Percentiles rank a stretch among this genome's conserved stretches.
These are phyloP conservation scores for Paracorniculantispora psalliotae DNA, from an alignment of 2,329 filamentous ascomycete species.

Conservation along the genomic window DNA sequence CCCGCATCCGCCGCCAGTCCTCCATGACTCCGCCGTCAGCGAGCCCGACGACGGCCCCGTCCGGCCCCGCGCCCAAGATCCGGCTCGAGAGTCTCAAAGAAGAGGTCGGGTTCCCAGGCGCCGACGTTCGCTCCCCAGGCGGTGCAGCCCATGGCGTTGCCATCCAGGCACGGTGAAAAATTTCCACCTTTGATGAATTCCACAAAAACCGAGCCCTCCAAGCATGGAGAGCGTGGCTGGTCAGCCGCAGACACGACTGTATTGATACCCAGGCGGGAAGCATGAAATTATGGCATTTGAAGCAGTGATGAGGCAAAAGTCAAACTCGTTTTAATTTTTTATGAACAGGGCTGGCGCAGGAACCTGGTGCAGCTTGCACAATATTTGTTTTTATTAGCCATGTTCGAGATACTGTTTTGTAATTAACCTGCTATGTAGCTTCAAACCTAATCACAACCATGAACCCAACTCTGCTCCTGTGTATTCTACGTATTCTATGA, in stretches of 20 bases:
- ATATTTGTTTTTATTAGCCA: too few species aligned
- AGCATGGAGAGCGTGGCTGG: too few species aligned
- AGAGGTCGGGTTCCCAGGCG: background rate
- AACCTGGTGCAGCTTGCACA: too few species aligned
- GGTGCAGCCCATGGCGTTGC: background rate
- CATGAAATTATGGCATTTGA: background rate
- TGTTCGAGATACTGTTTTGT: too few species aligned
- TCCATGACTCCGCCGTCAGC: conserved; percentile 6
- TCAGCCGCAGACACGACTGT: background rate
- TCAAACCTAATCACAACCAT: too few species aligned
- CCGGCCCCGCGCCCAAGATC: background rate
- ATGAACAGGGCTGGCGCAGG: too few species aligned
- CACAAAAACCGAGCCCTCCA: background rate
- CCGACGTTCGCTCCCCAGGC: background rate
- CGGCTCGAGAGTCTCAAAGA: conserved; percentile 10
- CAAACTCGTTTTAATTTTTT: background rate
- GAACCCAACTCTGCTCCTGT: too few species aligned
- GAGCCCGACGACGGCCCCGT: conserved; percentile 7
- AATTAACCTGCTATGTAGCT: too few species aligned
- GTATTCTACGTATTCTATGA: too few species aligned
- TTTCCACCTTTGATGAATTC: background rate
- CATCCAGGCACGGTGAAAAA: background rate
- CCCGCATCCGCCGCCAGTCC: conserved; percentile 13
- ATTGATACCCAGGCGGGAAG: background rate
- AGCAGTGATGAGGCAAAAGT: background rate